phyloP scores from a whole-genome alignment of 306 rosid genomes.

The Elaeagnus macrophylla region DNA sequence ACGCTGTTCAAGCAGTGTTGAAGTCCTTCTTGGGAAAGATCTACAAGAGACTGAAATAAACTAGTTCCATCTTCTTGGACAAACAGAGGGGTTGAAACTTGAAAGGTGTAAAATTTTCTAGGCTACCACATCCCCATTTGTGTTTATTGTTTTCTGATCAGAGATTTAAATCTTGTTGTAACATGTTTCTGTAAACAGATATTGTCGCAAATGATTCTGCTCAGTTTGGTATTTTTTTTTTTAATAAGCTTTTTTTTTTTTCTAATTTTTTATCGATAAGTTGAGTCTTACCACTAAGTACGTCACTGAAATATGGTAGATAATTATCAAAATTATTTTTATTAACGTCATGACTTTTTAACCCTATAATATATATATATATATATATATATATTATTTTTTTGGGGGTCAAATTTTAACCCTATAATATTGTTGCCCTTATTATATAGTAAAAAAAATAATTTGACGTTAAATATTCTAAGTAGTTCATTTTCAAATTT shows the following conservation, averaged over 20 bases:
- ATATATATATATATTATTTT: too few relatives aligned
- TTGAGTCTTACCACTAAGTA: not conserved
- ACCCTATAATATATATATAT: too few relatives aligned
- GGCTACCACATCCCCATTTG: slow-evolving; percentile 2
- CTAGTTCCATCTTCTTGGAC: slow-evolving; percentile 2
- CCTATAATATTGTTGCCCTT: too few relatives aligned
- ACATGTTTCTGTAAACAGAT: not conserved
- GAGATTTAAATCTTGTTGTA: not conserved
- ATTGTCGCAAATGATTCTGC: not conserved
- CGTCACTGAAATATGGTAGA: too few relatives aligned
- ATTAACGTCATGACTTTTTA: too few relatives aligned
- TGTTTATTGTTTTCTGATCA: not conserved
- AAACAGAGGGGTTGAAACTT: not conserved
- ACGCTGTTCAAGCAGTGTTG: slow-evolving; percentile 74
- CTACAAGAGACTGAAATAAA: slow-evolving; percentile 77
- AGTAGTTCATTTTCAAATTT: too few relatives aligned
- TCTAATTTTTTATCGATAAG: not conserved
- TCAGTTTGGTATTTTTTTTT: not conserved
- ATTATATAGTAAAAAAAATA: too few relatives aligned
- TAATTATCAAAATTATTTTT: too few relatives aligned
- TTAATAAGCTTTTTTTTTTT: not conserved
- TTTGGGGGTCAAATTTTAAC: too few relatives aligned
- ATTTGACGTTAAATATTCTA: too few relatives aligned
- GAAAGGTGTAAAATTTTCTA: slow-evolving; percentile 21
- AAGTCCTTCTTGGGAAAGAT: slow-evolving; percentile 83